phyloP scores from a whole-genome alignment of 176 grass and related monocot genomes.

The Carex myosuroides region DNA sequence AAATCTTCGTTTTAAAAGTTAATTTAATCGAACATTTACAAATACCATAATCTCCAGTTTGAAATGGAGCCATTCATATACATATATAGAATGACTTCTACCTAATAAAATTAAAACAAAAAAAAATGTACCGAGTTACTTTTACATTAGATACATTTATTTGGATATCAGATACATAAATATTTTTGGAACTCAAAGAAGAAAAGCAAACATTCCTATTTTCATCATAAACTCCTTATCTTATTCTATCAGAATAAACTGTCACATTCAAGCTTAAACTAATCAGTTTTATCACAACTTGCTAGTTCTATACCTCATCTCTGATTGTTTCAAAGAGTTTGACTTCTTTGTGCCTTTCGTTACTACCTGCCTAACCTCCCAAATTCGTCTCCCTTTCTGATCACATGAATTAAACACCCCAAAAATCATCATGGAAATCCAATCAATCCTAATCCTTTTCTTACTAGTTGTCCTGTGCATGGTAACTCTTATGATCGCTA shows the following conservation, averaged over 20 bases:
- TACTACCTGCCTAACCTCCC: not conserved
- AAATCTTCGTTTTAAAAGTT: not conserved
- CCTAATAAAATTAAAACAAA: too few relatives aligned
- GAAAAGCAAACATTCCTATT: not conserved
- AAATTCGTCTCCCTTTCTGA: not conserved
- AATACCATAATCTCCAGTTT: not conserved
- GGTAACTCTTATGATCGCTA: not conserved
- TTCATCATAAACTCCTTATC: not conserved
- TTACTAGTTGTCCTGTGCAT: not conserved
- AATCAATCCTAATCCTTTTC: constrained; percentile 4
- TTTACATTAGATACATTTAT: not conserved
- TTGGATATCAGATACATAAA: not conserved
- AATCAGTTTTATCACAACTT: not conserved
- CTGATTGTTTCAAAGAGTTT: not conserved
- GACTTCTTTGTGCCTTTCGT: not conserved
- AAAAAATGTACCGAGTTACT: too few relatives aligned
- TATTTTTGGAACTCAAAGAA: not conserved
- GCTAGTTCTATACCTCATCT: not conserved
- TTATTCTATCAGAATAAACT: not conserved
- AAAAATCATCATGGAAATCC: not conserved
- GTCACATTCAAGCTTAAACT: not conserved
- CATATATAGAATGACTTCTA: too few relatives aligned
- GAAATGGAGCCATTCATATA: not conserved
- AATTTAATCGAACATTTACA: not conserved
- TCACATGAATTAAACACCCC: not conserved